Conservation (phyloP, 2,329 filamentous ascomycete genomes). For the Arachnopeziza araneosa region DNA sequence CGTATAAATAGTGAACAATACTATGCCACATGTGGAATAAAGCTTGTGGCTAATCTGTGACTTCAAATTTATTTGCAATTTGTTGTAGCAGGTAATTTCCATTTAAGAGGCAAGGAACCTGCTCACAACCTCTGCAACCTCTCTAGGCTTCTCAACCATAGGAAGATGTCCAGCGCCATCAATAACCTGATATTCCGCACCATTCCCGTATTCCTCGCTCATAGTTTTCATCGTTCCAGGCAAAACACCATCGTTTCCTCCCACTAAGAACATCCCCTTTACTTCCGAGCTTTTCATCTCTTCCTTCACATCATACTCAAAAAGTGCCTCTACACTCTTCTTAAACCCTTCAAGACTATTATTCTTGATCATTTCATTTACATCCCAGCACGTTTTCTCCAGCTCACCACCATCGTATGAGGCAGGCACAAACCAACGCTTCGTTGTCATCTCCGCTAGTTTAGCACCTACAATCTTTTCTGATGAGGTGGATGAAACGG, state of each 20-base stretch:
- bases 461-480: constrained; percentile 55
- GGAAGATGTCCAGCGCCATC: constrained; percentile 73
- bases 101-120: constrained; percentile 41
- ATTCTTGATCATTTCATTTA: constrained; percentile 61
- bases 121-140: constrained; percentile 59
- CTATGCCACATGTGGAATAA: too few species aligned
- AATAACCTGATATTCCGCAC: constrained; percentile 57
- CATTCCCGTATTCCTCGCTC: constrained; percentile 51
- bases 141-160: constrained; percentile 70
- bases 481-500: constrained; percentile 34
- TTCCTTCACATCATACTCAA: constrained; percentile 61
- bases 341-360: constrained; percentile 68
- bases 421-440: constrained; percentile 65
- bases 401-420: constrained; percentile 47
- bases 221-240: constrained; percentile 77
- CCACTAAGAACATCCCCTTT: constrained; percentile 64
- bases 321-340: constrained; percentile 63
- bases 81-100: background rate
- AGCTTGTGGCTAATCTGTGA: too few species aligned
- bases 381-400: constrained; percentile 47
- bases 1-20: too few species aligned
- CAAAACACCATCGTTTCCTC: constrained; percentile 67
- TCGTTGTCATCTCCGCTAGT: constrained; percentile 65
- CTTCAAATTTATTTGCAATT: background rate
- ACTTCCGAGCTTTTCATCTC: constrained; percentile 49